phyloP scores from a whole-genome alignment of 768 basidiomycete genomes.

The Strobilomyces dryophilus region DNA sequence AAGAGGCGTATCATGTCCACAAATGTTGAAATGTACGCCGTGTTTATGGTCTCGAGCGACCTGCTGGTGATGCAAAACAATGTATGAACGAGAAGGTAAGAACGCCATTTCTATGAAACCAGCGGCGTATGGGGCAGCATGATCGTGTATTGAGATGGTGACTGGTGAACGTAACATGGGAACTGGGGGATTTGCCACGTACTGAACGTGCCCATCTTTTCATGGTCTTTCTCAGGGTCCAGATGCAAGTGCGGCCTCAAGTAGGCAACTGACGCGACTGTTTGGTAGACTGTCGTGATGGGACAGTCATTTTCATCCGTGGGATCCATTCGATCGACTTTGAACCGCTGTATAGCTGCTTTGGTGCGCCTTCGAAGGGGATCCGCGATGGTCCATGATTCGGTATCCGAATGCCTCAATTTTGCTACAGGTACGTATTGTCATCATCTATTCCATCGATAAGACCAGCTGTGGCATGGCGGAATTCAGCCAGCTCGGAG shows the following conservation, averaged over 20 bases:
- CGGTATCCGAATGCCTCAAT: background rate
- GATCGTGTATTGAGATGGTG: background rate
- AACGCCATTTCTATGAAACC: conserved; percentile 7
- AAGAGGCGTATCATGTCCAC: conserved; percentile 10
- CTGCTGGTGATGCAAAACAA: conserved; percentile 2
- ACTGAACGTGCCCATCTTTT: background rate
- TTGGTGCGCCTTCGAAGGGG: conserved; percentile 1
- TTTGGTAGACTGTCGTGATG: background rate
- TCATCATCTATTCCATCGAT: background rate
- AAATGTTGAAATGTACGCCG: conserved; percentile 8
- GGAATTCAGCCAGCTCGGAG: background rate
- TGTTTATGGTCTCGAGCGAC: background rate
- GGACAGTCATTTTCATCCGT: background rate
- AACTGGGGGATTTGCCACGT: background rate
- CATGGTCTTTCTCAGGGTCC: background rate
- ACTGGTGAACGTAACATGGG: background rate
- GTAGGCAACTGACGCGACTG: background rate
- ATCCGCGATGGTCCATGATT: background rate
- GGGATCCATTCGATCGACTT: background rate
- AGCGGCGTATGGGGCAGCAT: conserved; percentile 1
- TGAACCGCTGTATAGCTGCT: background rate
- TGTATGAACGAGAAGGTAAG: background rate
- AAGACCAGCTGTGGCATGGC: background rate
- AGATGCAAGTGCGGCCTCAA: background rate
- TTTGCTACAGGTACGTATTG: conserved; percentile 1